phyloP scores from a whole-genome alignment of 169 alveolate species.

The Eimeria sp. region DNA sequence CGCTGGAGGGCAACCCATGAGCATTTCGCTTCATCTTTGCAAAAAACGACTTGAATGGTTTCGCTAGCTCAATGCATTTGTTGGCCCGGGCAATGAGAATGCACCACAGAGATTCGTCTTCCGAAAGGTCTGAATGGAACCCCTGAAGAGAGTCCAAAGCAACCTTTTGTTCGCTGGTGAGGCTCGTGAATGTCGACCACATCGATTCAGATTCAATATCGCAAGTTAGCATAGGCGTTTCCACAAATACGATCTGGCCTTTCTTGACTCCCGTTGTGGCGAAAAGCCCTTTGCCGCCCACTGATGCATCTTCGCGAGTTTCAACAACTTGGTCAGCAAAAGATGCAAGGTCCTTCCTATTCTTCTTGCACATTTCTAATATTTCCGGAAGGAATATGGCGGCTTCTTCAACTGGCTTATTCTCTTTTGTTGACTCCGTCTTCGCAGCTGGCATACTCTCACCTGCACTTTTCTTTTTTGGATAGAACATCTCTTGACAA shows the following conservation, averaged over 20 bases:
- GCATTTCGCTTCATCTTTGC: conserved; percentile 79
- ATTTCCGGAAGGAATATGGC: conserved; percentile 15
- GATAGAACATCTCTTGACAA: conserved; percentile 50
- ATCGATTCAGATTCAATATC: conserved; percentile 66
- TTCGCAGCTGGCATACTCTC: neutral
- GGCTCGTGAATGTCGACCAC: conserved; percentile 68
- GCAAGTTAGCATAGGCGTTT: conserved; percentile 65
- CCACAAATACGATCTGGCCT: conserved; percentile 65
- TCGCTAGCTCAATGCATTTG: conserved; percentile 32
- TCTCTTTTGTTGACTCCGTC: neutral
- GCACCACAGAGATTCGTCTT: conserved; percentile 68
- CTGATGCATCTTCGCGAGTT: conserved; percentile 33
- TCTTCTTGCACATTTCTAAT: conserved; percentile 22
- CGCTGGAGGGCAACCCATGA: conserved; percentile 33
- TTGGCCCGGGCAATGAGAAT: conserved; percentile 33
- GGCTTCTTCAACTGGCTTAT: neutral
- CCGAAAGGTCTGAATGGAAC: conserved; percentile 54
- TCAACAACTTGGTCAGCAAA: conserved; percentile 37
- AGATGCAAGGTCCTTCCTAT: conserved; percentile 36
- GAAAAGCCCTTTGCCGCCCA: conserved; percentile 72
- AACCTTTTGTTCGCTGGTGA: conserved; percentile 59
- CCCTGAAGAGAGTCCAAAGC: conserved; percentile 68
- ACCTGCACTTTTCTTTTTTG: neutral
- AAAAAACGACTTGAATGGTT: conserved; percentile 43
- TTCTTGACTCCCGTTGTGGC: neutral